Evolutionary conservation across 2,329 filamentous ascomycete genomes (phyloP), one percentile per base, ranked within the genome.

Genomic region (Paraphaeosphaeria minitans): DNA sequence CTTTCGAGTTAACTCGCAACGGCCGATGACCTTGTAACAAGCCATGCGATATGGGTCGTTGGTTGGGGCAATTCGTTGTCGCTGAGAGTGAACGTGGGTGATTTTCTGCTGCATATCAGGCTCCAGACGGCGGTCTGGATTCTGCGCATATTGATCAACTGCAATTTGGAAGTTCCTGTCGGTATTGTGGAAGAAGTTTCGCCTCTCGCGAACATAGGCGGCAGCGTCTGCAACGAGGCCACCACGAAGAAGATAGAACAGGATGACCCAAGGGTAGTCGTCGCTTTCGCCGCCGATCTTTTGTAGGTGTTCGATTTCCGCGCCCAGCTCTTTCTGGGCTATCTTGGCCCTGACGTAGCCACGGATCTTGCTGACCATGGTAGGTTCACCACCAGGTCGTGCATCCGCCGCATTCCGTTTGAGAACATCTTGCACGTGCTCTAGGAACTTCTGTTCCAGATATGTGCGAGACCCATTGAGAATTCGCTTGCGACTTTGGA

Each of bases 1-100:
- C 55, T 85, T 81, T 45, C 82, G 81, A 49, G 77, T 80, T 58
- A 89, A 78, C 63, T 89, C 87, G 70, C 86, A 89, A 51, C 87
- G 92, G 47, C 96, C 95, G 67, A 99, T 90, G 61, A 99, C 89
- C 83, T 99, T 98, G 84, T 98, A 98, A 76, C 95, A 97, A 49
- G 94, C 93, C 87, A 97, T 93, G 55, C 93, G 89, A 80, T 96
- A 99, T 27, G 95, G 95, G 75, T 99, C 95, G 1, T 91, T 91
- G 72, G 93, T 91, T 0, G 92, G 91, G 0, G 91, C 91, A 69
- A 96, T 92, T 64, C 92, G 89, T 27, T 89, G 85, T 47, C 93
- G 89, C 74, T 96, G 91, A 53, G 90, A 90, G 77, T 96, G 97
- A 73, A 97, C 93, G 63, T 90, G 92, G 66, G 90, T 91, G 78